These are phyloP conservation scores for Metschnikowia arizonensis DNA, from an alignment of 805 yeast genomes.

Conservation along the genomic window DNA sequence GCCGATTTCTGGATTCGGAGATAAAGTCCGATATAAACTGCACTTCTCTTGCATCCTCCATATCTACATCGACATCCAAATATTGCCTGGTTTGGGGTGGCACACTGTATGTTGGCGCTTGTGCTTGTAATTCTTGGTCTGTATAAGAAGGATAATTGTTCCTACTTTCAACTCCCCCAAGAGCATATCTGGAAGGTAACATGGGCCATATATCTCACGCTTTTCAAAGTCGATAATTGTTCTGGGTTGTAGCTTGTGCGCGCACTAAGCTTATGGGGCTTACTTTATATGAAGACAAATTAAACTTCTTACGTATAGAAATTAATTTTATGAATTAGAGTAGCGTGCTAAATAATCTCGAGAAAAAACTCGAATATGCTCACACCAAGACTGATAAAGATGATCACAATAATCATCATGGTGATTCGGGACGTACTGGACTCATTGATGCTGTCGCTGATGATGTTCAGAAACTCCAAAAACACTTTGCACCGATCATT, in stretches of 20 bases:
- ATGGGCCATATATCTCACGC: neutral
- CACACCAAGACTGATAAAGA: conserved; percentile 72
- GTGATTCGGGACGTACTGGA: conserved; percentile 88
- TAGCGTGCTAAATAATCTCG: conserved; percentile 36
- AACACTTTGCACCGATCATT: conserved; percentile 94
- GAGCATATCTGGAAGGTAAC: neutral
- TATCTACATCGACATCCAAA: conserved; percentile 22
- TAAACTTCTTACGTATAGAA: no score
- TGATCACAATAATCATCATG: conserved; percentile 80
- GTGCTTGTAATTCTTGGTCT: neutral
- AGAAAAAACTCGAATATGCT: conserved; percentile 64
- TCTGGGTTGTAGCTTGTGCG: no score
- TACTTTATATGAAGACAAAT: no score
- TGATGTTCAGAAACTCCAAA: conserved; percentile 85
- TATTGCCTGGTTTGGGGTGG: neutral
- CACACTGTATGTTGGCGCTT: no score
- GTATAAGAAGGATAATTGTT: neutral
- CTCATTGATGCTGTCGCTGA: conserved; percentile 93
- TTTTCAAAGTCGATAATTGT: no score
- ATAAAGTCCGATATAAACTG: conserved; percentile 42
- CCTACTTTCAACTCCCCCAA: neutral
- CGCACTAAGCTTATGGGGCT: neutral
- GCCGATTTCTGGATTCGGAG: conserved; percentile 9
- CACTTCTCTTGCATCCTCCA: conserved; percentile 45
- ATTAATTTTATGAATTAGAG: neutral